Evolutionary conservation across 176 grass and related monocot species (phyloP).

Genomic region (Hordeum marinum): DNA sequence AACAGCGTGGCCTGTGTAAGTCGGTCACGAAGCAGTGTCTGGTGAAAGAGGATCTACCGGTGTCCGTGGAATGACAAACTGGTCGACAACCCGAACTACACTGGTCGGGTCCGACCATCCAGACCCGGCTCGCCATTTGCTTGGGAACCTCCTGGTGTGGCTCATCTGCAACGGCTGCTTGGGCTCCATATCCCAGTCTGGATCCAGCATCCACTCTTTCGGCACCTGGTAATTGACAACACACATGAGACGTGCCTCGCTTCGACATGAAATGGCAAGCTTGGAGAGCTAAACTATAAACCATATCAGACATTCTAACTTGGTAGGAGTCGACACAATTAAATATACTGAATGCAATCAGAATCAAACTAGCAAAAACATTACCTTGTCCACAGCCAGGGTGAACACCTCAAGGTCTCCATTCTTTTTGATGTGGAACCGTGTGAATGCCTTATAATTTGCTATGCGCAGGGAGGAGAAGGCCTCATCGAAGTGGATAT

Average conservation of each 20-base stretch:
- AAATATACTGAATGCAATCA: not conserved
- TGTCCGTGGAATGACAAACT: slow-evolving; percentile 67
- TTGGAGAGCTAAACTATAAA: not conserved
- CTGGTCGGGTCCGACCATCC: slow-evolving; percentile 59
- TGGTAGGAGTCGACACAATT: not conserved
- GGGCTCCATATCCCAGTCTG: slow-evolving; percentile 82
- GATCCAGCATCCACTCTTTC: slow-evolving; percentile 95
- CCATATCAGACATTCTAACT: not conserved
- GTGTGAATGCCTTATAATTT: slow-evolving; percentile 89
- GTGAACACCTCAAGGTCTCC: slow-evolving; percentile 92
- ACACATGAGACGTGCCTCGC: not conserved
- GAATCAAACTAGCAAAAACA: not conserved
- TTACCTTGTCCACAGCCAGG: slow-evolving; percentile 87
- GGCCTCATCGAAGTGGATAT: slow-evolving; percentile 95
- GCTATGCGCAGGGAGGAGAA: slow-evolving; percentile 95
- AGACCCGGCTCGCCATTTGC: slow-evolving; percentile 73
- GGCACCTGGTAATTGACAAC: slow-evolving; percentile 57
- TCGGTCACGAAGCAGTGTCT: not conserved
- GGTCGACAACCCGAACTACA: slow-evolving; percentile 57
- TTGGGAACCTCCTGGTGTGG: slow-evolving; percentile 68
- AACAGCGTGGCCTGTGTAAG: not conserved
- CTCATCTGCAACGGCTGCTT: slow-evolving; percentile 76
- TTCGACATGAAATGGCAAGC: not conserved
- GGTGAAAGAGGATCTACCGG: not conserved
- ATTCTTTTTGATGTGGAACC: slow-evolving; percentile 75